These are phyloP conservation scores for Beauveria sp. DNA, from an alignment of 2,329 filamentous ascomycete genomes.

Conservation along the genomic window DNA sequence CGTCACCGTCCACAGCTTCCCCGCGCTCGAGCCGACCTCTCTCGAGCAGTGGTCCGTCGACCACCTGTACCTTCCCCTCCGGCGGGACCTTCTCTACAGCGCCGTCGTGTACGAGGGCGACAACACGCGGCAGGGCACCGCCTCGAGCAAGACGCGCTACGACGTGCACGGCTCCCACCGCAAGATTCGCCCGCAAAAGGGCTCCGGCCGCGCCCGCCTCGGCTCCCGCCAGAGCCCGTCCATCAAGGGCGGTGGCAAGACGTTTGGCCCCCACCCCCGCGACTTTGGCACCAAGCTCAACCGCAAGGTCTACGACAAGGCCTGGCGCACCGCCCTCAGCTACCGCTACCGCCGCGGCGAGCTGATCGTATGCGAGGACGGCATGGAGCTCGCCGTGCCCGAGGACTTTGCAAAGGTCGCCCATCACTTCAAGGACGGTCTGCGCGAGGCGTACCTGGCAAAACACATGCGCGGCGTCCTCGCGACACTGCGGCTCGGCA, in stretches of 20 bases:
- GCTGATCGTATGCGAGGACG: constrained; percentile 75
- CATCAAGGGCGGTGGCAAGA: constrained; percentile 76
- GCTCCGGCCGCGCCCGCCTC: constrained; percentile 68
- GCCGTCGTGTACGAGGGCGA: constrained; percentile 92
- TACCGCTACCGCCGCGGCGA: constrained; percentile 86
- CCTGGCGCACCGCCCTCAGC: constrained; percentile 88
- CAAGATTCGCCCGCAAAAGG: constrained; percentile 85
- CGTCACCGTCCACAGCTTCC: constrained; percentile 85
- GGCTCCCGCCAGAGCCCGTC: constrained; percentile 79
- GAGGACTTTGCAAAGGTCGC: constrained; percentile 40
- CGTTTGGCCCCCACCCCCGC: constrained; percentile 82
- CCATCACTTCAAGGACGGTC: constrained; percentile 37
- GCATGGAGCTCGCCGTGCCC: constrained; percentile 58
- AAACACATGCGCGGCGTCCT: constrained; percentile 63
- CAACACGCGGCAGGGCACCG: constrained; percentile 77
- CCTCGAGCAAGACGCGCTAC: constrained; percentile 69
- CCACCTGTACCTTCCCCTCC: constrained; percentile 79
- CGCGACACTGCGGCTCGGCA: constrained; percentile 61
- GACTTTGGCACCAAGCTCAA: constrained; percentile 82
- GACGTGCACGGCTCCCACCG: constrained; percentile 77
- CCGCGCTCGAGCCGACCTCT: constrained; percentile 72
- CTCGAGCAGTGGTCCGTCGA: constrained; percentile 73
- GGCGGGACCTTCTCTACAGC: constrained; percentile 85
- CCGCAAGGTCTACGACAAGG: constrained; percentile 87
- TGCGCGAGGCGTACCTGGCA: constrained; percentile 49